Conservation (phyloP, 768 basidiomycete species). For the Rhodotorula graminis region DNA sequence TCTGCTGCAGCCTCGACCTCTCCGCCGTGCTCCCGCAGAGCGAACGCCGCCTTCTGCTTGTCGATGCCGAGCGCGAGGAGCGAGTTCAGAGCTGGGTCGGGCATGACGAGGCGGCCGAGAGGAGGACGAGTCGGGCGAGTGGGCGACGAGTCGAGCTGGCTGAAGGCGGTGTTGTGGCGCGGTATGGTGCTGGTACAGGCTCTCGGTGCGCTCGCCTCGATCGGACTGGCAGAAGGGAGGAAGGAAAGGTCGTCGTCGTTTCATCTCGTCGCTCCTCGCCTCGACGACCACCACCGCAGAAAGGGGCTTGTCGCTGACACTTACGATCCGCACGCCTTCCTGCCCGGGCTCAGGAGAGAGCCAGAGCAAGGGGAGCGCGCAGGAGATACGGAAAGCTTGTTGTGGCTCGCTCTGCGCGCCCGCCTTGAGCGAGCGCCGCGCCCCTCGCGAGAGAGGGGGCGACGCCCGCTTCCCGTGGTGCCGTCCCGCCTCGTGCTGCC, state of each 20-base stretch:
- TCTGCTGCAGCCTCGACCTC: conserved; percentile 28
- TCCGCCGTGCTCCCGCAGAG: conserved; percentile 14
- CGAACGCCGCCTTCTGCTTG: conserved; percentile 10
- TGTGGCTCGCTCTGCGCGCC: not conserved
- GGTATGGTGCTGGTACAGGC: too few relatives aligned
- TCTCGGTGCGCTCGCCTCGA: not conserved
- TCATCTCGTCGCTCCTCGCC: not conserved
- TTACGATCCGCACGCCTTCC: conserved; percentile 1
- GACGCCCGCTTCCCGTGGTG: not conserved
- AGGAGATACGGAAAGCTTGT: not conserved
- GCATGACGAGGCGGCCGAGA: not conserved
- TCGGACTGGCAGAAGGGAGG: not conserved
- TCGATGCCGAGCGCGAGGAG: conserved; percentile 24
- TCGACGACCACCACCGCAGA: too few relatives aligned
- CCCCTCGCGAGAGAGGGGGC: not conserved
- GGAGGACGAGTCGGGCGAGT: not conserved
- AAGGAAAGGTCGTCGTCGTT: not conserved
- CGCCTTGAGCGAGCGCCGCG: not conserved
- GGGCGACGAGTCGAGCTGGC: not conserved
- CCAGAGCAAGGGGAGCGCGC: not conserved
- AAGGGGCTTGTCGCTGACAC: not conserved
- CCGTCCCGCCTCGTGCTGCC: too few relatives aligned
- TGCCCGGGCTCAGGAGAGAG: not conserved
- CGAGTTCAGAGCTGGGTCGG: not conserved
- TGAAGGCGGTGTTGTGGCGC: not conserved